Percentiles rank a stretch among this genome's conserved stretches.
Conservation (phyloP, 768 basidiomycete species). For the Terana coerulea region DNA sequence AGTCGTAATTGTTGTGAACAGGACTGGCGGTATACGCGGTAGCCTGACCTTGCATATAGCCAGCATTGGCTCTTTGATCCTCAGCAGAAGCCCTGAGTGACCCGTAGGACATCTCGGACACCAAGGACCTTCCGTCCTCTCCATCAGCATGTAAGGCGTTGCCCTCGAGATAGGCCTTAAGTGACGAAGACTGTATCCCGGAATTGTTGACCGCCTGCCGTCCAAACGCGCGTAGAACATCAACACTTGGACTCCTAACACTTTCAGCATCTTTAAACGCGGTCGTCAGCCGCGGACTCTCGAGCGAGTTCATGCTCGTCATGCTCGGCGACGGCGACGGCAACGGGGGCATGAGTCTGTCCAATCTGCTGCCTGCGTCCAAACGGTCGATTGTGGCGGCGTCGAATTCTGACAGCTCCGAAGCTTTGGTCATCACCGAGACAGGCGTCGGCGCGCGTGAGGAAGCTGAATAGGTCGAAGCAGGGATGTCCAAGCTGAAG, state of each 20-base stretch:
- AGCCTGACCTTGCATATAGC: too few relatives aligned
- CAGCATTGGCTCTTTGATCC: too few relatives aligned
- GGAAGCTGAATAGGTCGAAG: not conserved
- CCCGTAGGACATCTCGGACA: too few relatives aligned
- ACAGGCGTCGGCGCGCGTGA: conserved; percentile 3
- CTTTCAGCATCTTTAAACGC: conserved; percentile 25
- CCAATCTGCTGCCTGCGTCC: too few relatives aligned
- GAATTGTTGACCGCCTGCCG: conserved; percentile 7
- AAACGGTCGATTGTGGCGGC: too few relatives aligned
- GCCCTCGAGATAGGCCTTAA: not conserved
- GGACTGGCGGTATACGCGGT: too few relatives aligned
- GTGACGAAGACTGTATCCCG: conserved; percentile 7
- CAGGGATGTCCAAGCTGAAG: not conserved
- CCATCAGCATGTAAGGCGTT: too few relatives aligned
- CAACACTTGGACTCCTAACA: conserved; percentile 23
- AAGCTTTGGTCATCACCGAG: not conserved
- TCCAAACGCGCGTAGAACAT: conserved; percentile 24
- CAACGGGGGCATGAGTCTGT: not conserved
- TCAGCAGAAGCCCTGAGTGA: not conserved
- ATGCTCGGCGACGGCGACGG: conserved; percentile 1
- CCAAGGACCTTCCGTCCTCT: too few relatives aligned
- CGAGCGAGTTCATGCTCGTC: not conserved
- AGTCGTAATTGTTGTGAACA: too few relatives aligned
- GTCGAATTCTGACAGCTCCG: not conserved
- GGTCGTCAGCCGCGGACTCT: conserved; percentile 16